A percentile compares a stretch with the other conserved stretches of the same genome.
These are phyloP conservation scores for Trichoderma sp. DNA, from an alignment of 2,329 filamentous ascomycete species.

Conservation along the genomic window DNA sequence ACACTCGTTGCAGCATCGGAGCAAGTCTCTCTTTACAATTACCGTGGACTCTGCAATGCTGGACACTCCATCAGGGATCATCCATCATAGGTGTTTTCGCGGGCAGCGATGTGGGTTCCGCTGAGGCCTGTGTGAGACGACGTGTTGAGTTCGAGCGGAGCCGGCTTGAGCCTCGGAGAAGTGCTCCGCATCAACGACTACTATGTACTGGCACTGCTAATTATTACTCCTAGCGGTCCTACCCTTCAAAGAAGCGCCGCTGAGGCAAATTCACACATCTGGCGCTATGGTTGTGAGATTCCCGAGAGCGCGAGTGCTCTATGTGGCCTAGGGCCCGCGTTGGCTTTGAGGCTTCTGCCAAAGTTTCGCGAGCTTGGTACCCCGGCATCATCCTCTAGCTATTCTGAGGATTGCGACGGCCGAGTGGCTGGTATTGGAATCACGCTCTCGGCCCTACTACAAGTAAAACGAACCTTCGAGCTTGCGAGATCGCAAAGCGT, in stretches of 20 bases:
- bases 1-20: not conserved
- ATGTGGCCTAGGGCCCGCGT: not conserved
- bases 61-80: slow-evolving; percentile 6
- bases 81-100: not conserved
- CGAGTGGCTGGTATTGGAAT: too few relatives aligned
- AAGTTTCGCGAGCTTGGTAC: not conserved
- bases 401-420: too few relatives aligned
- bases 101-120: slow-evolving; percentile 9
- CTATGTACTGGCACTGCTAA: not conserved
- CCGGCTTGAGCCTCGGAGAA: not conserved
- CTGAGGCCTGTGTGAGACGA: not conserved
- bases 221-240: too few relatives aligned
- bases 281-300: not conserved
- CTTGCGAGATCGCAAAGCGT: not conserved
- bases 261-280: not conserved
- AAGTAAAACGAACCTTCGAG: too few relatives aligned
- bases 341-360: not conserved
- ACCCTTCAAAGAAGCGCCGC: slow-evolving; percentile 2
- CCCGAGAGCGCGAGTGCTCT: not conserved
- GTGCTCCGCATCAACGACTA: not conserved
- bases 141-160: slow-evolving; percentile 8
- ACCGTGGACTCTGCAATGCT: not conserved
- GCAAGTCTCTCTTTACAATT: too few relatives aligned
- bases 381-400: too few relatives aligned
- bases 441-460: too few relatives aligned